Percentiles rank a stretch among this genome's conserved stretches.
Evolutionary conservation across 2,329 filamentous ascomycete genomes (phyloP).

Genomic region (Neoascochyta sp.): DNA sequence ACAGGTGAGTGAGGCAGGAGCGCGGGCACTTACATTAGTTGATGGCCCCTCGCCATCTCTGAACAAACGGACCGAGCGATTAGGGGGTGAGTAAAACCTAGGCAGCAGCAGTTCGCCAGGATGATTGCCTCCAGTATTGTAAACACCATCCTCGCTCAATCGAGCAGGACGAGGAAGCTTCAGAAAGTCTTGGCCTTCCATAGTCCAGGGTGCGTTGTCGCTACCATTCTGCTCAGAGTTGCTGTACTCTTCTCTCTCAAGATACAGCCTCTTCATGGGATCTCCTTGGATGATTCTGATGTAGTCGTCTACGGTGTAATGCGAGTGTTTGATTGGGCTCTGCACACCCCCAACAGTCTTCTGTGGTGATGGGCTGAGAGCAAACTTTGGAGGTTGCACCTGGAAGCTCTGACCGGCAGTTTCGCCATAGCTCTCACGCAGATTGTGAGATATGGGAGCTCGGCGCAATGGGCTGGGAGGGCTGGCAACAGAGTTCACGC

Average conservation of each 20-base stretch:
- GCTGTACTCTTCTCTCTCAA: conserved; percentile 6
- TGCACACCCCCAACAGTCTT: conserved; percentile 8
- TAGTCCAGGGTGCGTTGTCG: conserved; percentile 9
- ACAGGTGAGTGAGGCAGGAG: conserved; percentile 3
- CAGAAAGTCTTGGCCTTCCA: conserved; percentile 2
- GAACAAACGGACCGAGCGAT: conserved; percentile 15
- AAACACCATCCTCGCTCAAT: conserved; percentile 14
- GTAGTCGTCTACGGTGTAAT: conserved; percentile 27
- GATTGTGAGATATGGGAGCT: conserved; percentile 10
- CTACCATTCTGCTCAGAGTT: conserved; percentile 5
- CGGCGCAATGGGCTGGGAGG: conserved; percentile 18
- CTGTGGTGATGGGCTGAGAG: conserved; percentile 10
- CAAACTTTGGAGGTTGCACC: conserved; percentile 14
- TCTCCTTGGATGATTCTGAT: conserved; percentile 23
- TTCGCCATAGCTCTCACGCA: conserved; percentile 13
- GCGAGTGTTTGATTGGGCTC: conserved; percentile 25
- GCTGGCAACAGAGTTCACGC: conserved; percentile 5
- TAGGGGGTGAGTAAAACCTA: conserved; percentile 31
- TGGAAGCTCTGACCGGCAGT: conserved; percentile 8
- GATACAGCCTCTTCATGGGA: conserved; percentile 16
- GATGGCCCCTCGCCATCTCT: conserved; percentile 23
- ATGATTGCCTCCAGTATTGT: conserved; percentile 4
- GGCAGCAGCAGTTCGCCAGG: conserved; percentile 16
- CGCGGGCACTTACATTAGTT: conserved; percentile 28
- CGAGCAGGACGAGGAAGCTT: conserved; percentile 9